Base-by-base conservation (phyloP, 331 rosid genomes). In the Cydonia oblonga region DNA sequence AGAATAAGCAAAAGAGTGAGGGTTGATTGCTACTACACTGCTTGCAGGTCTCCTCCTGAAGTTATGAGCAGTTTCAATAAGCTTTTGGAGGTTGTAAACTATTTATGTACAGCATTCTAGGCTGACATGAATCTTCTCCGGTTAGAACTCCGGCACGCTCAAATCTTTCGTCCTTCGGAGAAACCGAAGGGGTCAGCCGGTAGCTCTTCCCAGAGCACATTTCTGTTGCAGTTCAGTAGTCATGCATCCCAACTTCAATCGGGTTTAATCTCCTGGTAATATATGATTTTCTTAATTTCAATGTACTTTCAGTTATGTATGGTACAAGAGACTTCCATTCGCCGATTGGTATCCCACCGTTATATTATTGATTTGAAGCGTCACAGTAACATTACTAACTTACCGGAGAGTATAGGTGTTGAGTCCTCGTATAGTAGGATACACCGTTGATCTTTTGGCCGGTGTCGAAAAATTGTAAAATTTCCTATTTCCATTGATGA, bases 1-100 rank as follows among this genome's bases (percentile, higher is more conserved):
- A 83, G 69, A 81, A 76, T 19, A 71, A 71, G 69, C 74, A 79
- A 57, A 70, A 53, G 58, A 71, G 35, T 44, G 75, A 20, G 35
- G 13, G 10, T 9, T 13, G 15, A 56, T 16, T 49, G 6, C 20
- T 18, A 49, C 54, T 49, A 49, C 54, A 49, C 9, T 16, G 54
- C 54, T 16, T 49, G 54, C 54, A 6, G 54, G 54, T 49, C 20
- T 49, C 54, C 54, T 6, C 20, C 54, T 18, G 54, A 49, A 49
- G 54, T 16, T 6, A 6, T 49, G 54, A 0, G 54, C 54, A 1
- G 20, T 6, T 18, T 49, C 20, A 49, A 49, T 49, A 49, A 49
- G 54, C 54, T 2, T 49, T 49, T 18, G 54, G 54, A 46, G 53
- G 7, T 6, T 16, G 20, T 46, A 46, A 46, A 2, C 53, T 46